Evolutionary conservation across 1,284 basidiomycete genomes (phyloP).

Genomic region (Cryptococcus sp.): DNA sequence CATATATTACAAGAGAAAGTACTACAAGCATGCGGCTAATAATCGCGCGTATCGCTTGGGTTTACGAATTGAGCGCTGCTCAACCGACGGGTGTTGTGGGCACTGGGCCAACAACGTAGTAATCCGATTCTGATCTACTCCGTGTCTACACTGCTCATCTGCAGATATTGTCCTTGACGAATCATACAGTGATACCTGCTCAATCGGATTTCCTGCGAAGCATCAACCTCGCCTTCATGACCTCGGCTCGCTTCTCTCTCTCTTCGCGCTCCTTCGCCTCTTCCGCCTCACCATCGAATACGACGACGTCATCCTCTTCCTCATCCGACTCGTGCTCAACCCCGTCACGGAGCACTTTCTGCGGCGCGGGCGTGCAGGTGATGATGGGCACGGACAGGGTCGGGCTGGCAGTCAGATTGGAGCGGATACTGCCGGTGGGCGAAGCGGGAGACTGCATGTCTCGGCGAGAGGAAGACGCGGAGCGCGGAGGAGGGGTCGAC

Average conservation of each 20-base stretch:
- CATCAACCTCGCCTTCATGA: slow-evolving; percentile 34
- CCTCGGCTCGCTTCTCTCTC: slow-evolving; percentile 37
- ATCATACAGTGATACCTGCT: neutral
- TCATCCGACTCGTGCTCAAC: slow-evolving; percentile 47
- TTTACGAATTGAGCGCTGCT: no score
- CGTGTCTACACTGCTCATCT: neutral
- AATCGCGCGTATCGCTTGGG: no score
- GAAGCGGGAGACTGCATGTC: slow-evolving; percentile 25
- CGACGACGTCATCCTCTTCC: slow-evolving; percentile 36
- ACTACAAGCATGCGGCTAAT: no score
- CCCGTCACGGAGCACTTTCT: slow-evolving; percentile 24
- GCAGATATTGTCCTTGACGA: neutral
- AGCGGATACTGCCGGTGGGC: slow-evolving; percentile 30
- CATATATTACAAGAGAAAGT: no score
- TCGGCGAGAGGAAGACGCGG: slow-evolving; percentile 13
- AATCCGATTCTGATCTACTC: neutral
- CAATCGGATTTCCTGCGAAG: slow-evolving; percentile 27
- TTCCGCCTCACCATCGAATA: slow-evolving; percentile 27
- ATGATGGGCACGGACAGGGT: slow-evolving; percentile 47
- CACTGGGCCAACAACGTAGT: no score
- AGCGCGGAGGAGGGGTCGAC: slow-evolving; percentile 12
- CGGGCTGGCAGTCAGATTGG: slow-evolving; percentile 26
- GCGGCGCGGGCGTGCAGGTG: slow-evolving; percentile 48
- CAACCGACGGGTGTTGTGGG: no score
- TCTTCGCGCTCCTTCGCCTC: slow-evolving; percentile 29